Percentiles rank a stretch among this genome's conserved stretches.
Conservation (phyloP, 2,329 filamentous ascomycete species). For the Scedosporium boydii region DNA sequence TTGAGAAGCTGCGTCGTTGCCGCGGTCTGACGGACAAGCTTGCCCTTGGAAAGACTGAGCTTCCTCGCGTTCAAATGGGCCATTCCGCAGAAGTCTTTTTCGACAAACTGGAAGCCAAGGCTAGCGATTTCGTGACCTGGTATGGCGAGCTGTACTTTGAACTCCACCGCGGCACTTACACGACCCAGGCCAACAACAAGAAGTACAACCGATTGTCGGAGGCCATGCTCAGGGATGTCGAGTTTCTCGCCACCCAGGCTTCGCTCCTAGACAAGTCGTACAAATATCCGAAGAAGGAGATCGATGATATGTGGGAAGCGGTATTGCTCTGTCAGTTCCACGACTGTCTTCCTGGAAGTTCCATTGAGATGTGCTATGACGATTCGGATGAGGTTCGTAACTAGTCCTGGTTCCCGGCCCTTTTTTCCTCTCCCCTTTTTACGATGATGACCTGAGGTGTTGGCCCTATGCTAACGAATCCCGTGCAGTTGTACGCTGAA, state of each 20-base stretch:
- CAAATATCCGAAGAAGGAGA: constrained; percentile 86
- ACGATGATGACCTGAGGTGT: not conserved
- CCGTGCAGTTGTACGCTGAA: constrained; percentile 60
- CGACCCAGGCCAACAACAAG: constrained; percentile 96
- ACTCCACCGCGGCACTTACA: constrained; percentile 93
- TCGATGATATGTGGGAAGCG: constrained; percentile 92
- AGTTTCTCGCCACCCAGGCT: constrained; percentile 78
- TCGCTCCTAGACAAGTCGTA: constrained; percentile 65
- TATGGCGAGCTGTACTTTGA: constrained; percentile 98
- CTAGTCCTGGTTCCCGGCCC: no score
- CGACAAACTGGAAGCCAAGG: constrained; percentile 71
- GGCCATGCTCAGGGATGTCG: constrained; percentile 75
- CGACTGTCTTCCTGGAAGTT: constrained; percentile 89
- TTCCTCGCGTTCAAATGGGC: constrained; percentile 84
- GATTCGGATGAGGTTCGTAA: constrained; percentile 68
- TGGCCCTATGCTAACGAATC: constrained; percentile 14
- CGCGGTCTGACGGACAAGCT: constrained; percentile 84
- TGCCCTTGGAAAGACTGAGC: constrained; percentile 39
- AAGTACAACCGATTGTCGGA: constrained; percentile 84
- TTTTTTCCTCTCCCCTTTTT: not conserved
- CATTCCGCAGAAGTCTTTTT: constrained; percentile 93
- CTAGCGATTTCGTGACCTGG: constrained; percentile 78
- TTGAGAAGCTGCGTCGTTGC: constrained; percentile 89
- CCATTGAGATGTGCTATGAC: constrained; percentile 96
- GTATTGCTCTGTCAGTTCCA: constrained; percentile 94